Evolutionary conservation across 2,329 filamentous ascomycete species (phyloP), one percentile per base, ranked within the genome.

Genomic region (Thermothelomyces thermophilus): DNA sequence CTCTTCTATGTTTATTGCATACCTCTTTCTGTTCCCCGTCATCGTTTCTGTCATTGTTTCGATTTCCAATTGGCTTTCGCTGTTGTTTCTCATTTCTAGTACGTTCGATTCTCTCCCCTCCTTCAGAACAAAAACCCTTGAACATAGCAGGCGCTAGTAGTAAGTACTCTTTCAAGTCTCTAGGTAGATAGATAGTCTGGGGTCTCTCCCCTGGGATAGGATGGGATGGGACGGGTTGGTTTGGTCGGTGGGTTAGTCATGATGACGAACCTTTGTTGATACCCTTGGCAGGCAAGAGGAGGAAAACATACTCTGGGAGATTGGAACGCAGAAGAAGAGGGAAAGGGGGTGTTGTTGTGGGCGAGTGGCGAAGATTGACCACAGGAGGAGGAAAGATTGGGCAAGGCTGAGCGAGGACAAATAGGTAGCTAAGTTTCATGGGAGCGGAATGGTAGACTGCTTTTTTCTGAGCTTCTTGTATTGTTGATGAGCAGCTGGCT

Each of bases 191-290:
- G 44, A 43, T 51, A 45, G 41, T 31, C 31, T 37, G 20, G 22
- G 22, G 24, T 28, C 34, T 36, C n/a, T 6, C n/a, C 33, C 14
- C 33, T 35, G 33, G 16, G 33, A 35, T 31, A 31, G 30, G 9
- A 31, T 49, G 22, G 46, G 37, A 45, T 42, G 48, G 31, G 40
- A 40, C 37, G 42, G 36, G 10, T 44, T 41, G 40, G 26, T 37
- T n/a, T 20, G 37, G 33, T 37, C 16, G 24, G 36, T 41, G 2
- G 35, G 41, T 35, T 28, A 19, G 40, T 39, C 39, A 51, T 47
- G 49, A 51, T 47, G 44, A 47, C 44, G 44, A 45, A 28, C 11
- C 37, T 35, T 52, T 40, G 45, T 52, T 52, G 50, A 52, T 52
- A 52, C 45, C 44, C 50, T 35, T 47, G 45, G 50, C 30, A 45